Evolutionary conservation across 495 filamentous ascomycete genomes (phyloP).

Genomic region (Xylaria curta): DNA sequence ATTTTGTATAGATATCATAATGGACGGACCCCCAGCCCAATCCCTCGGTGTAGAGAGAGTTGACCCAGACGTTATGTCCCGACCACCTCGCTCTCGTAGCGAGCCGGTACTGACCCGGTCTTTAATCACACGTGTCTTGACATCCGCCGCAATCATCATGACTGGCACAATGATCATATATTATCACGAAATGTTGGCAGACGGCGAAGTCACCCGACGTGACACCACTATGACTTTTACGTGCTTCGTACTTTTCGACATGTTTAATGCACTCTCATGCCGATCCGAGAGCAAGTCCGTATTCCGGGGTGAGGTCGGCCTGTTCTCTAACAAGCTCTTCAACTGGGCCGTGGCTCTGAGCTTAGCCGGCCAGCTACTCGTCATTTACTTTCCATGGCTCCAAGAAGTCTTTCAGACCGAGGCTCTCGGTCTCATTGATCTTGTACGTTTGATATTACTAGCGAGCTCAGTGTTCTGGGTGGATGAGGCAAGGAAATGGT

Average conservation of each 20-base stretch:
- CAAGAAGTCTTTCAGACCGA: slow-evolving; percentile 97
- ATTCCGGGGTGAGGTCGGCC: slow-evolving; percentile 79
- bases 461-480: slow-evolving; percentile 93
- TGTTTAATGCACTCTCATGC: slow-evolving; percentile 96
- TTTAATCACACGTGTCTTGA: slow-evolving; percentile 82
- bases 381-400: slow-evolving; percentile 92
- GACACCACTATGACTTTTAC: slow-evolving; percentile 99
- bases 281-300: slow-evolving; percentile 90
- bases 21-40: slow-evolving; percentile 97
- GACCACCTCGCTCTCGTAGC: slow-evolving; percentile 81
- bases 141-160: slow-evolving; percentile 89
- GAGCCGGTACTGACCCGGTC: slow-evolving; percentile 86
- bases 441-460: slow-evolving; percentile 71
- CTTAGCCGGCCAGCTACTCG: slow-evolving; percentile 81
- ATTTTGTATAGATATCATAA: slow-evolving; percentile 81
- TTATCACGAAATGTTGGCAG: slow-evolving; percentile 82
- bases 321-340: slow-evolving; percentile 90
- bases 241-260: slow-evolving; percentile 97
- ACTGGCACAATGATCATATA: slow-evolving; percentile 90
- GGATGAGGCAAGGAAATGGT: slow-evolving; percentile 88
- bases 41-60: slow-evolving; percentile 96
- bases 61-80: slow-evolving; percentile 91
- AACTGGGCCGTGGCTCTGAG: slow-evolving; percentile 91
- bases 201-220: slow-evolving; percentile 82
- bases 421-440: slow-evolving; percentile 73